Conservation (phyloP, 129 eudicot genomes). For the Dittrichia graveolens region DNA sequence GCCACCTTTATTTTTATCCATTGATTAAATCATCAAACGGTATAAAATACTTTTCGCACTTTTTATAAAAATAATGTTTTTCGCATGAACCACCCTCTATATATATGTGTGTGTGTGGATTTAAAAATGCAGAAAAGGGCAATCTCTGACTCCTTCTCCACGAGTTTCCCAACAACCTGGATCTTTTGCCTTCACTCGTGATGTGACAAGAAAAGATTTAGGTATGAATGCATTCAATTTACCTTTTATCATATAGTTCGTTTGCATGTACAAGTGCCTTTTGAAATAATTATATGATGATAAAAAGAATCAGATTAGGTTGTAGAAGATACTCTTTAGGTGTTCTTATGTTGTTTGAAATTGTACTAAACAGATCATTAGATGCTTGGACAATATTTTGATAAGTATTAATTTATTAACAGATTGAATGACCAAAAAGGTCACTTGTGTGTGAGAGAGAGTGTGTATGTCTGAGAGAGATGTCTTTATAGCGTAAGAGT, state of each 20-base stretch:
- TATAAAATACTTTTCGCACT: no score
- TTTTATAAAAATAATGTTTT: no score
- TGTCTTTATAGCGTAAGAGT: no score
- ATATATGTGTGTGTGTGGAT: no score
- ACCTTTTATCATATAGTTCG: not conserved
- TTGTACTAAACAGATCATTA: not conserved
- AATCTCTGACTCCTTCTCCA: conserved; percentile 61
- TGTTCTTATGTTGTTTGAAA: not conserved
- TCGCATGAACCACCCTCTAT: no score
- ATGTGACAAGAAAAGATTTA: conserved; percentile 39
- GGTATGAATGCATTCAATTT: conserved; percentile 17
- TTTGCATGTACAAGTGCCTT: not conserved
- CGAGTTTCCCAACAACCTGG: conserved; percentile 48
- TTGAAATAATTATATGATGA: not conserved
- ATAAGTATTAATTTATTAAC: no score
- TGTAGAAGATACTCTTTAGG: not conserved
- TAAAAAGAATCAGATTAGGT: not conserved
- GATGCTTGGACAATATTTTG: no score
- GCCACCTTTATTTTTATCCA: no score
- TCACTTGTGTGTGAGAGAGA: no score
- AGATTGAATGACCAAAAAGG: not conserved
- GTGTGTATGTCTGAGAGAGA: no score
- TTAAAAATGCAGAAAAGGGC: conserved; percentile 62
- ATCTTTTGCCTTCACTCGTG: conserved; percentile 54
- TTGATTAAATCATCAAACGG: no score